Conservation (phyloP, 805 yeast genomes). For the Schizosaccharomyces japonicus region DNA sequence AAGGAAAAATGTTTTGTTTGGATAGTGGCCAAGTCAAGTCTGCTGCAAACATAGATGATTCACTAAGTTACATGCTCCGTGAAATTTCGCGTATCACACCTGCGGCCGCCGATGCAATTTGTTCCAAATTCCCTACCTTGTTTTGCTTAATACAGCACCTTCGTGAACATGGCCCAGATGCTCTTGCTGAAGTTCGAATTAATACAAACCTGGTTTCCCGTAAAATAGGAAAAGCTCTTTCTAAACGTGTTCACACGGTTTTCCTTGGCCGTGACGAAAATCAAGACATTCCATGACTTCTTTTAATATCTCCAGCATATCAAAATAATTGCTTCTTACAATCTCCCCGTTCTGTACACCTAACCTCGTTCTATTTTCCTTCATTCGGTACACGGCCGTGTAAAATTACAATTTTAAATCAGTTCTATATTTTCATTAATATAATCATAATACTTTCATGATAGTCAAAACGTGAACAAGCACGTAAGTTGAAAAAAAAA, state of each 20-base stretch:
- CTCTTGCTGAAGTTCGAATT: neutral
- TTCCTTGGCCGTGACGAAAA: neutral
- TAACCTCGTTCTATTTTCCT: too few species aligned
- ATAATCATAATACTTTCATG: too few species aligned
- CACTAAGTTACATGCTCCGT: conserved; percentile 7
- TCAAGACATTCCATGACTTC: too few species aligned
- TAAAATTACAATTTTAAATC: too few species aligned
- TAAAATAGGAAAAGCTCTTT: neutral
- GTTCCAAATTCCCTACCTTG: conserved; percentile 2
- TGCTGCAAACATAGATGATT: conserved; percentile 7
- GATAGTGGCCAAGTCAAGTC: conserved; percentile 9
- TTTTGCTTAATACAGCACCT: neutral
- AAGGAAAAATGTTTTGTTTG: conserved; percentile 8
- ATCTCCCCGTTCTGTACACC: too few species aligned
- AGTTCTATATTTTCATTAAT: too few species aligned
- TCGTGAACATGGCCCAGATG: conserved; percentile 1
- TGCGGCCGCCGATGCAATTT: conserved; percentile 6
- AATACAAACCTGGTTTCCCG: neutral
- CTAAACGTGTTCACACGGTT: conserved; percentile 4
- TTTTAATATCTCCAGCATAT: too few species aligned
- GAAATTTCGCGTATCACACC: conserved; percentile 9
- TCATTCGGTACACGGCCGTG: too few species aligned
- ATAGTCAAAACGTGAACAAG: too few species aligned
- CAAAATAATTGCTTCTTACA: too few species aligned
- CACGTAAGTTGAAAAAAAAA: neutral